Conservation (phyloP, 805 yeast species). For the Metschnikowia sp. region DNA sequence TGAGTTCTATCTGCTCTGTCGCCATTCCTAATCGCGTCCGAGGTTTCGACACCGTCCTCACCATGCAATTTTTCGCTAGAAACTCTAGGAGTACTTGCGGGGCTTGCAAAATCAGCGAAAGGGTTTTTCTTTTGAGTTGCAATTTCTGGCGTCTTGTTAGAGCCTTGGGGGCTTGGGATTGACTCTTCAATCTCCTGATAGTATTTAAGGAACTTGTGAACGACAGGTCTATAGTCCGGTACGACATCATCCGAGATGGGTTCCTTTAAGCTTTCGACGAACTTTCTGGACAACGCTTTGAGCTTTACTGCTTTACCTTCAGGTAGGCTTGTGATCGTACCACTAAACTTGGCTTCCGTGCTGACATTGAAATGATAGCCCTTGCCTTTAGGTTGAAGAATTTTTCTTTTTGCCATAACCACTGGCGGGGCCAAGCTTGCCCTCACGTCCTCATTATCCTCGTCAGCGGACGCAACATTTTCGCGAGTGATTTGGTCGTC, state of each 20-base stretch:
- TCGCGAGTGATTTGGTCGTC: constrained; percentile 62
- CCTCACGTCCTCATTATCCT: constrained; percentile 33
- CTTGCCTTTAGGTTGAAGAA: constrained; percentile 51
- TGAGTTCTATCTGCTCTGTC: constrained; percentile 18
- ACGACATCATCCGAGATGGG: constrained; percentile 43
- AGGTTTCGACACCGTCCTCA: neutral
- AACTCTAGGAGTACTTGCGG: neutral
- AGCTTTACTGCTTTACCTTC: constrained; percentile 45
- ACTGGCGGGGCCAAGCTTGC: constrained; percentile 46
- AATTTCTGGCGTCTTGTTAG: neutral
- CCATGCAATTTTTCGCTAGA: no score
- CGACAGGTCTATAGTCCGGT: constrained; percentile 53
- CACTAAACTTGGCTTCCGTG: neutral
- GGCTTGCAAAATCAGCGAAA: neutral
- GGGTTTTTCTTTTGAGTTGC: neutral
- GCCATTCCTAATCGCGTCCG: constrained; percentile 23
- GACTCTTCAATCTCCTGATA: constrained; percentile 32
- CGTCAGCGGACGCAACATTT: constrained; percentile 16
- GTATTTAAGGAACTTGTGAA: constrained; percentile 58
- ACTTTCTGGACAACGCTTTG: constrained; percentile 63
- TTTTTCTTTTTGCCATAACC: constrained; percentile 66
- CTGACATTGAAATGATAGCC: constrained; percentile 5
- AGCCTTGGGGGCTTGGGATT: neutral
- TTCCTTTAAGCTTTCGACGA: constrained; percentile 46
- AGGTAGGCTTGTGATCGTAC: neutral